These are phyloP conservation scores for Aspergillus puulaauensis DNA, from an alignment of 2,329 filamentous ascomycete species.

Conservation along the genomic window DNA sequence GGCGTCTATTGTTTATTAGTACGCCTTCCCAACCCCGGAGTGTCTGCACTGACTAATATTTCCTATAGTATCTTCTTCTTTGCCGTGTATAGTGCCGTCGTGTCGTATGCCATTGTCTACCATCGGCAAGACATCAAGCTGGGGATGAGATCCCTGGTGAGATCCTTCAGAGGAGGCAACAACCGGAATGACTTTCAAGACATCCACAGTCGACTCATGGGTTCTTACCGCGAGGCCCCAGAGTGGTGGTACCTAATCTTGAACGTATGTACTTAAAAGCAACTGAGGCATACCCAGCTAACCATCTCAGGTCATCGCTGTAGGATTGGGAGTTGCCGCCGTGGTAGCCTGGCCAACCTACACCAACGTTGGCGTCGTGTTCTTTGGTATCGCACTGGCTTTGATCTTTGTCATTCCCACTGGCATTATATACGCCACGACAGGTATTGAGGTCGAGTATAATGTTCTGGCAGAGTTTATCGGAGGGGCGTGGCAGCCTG, in stretches of 20 bases:
- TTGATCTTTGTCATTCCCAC: conserved; percentile 3
- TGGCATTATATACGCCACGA: conserved; percentile 12
- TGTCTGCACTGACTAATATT: no score
- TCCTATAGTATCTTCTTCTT: conserved; percentile 3
- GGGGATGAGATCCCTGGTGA: not conserved
- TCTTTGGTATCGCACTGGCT: conserved; percentile 7
- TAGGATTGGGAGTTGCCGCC: not conserved
- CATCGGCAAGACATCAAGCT: not conserved
- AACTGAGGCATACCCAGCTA: not conserved
- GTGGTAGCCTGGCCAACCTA: conserved; percentile 1
- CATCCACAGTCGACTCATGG: conserved; percentile 5
- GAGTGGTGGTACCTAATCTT: conserved; percentile 8
- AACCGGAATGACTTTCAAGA: not conserved
- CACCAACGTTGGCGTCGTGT: conserved; percentile 5
- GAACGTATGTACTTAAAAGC: not conserved
- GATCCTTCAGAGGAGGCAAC: not conserved
- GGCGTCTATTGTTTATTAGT: not conserved
- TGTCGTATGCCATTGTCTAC: not conserved
- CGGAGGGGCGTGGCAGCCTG: conserved; percentile 4
- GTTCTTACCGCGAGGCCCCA: not conserved
- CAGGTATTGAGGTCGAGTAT: conserved; percentile 4
- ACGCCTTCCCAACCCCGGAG: not conserved
- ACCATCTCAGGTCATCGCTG: not conserved
- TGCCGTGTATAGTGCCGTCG: conserved; percentile 1
- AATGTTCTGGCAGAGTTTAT: conserved; percentile 11